phyloP scores from a whole-genome alignment of 1,284 basidiomycete genomes.

The Inonotus obliquus region DNA sequence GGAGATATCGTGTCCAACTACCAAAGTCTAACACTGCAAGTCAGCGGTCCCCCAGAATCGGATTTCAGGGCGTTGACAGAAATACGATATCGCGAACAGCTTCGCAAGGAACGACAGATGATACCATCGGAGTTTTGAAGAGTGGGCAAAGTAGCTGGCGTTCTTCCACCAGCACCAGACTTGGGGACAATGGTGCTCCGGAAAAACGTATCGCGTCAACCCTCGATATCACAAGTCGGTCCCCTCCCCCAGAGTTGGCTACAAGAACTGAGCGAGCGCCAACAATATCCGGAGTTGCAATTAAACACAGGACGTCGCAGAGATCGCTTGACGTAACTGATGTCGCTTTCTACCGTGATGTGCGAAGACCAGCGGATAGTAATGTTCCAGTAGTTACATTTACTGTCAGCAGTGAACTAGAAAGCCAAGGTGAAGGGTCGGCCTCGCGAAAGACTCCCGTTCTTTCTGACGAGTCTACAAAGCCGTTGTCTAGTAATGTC shows the following conservation, averaged over 20 bases:
- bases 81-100: constrained; percentile 22
- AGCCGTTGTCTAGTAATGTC: background rate
- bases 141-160: constrained; percentile 62
- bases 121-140: constrained; percentile 46
- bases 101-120: constrained; percentile 21
- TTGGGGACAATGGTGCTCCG: background rate
- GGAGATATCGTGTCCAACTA: constrained; percentile 50
- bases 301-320: constrained; percentile 36
- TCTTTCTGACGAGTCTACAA: background rate
- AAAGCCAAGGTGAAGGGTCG: constrained; percentile 24
- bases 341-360: constrained; percentile 68
- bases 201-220: background rate
- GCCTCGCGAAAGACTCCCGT: background rate
- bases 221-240: constrained; percentile 34
- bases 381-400: constrained; percentile 41
- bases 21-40: constrained; percentile 34
- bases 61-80: background rate
- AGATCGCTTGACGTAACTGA: constrained; percentile 64
- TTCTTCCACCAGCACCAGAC: constrained; percentile 22
- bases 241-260: constrained; percentile 48
- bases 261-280: constrained; percentile 9
- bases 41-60: constrained; percentile 13
- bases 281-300: constrained; percentile 23
- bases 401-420: constrained; percentile 72
- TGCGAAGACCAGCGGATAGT: constrained; percentile 42